Base-by-base conservation (phyloP, 2,329 filamentous ascomycete species). In the Diaporthe longicolla region DNA sequence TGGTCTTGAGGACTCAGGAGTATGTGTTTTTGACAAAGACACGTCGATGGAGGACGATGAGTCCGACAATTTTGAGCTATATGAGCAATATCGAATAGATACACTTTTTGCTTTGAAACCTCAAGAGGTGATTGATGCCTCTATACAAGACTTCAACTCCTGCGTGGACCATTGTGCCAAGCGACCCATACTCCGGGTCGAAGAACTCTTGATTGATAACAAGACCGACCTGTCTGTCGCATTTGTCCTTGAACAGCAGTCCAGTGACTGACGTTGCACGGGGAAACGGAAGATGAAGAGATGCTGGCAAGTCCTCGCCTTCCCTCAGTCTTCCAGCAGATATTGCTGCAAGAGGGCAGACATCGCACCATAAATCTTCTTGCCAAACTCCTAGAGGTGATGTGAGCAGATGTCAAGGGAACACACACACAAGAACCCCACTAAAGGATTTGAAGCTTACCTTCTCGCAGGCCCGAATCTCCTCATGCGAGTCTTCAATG, bases 321-420 rank as follows among this genome's bases (percentile, higher is more conserved):
- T 40, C 29, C 6, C 15, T 75, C 58, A 75, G 19, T 72, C 74
- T 35, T 71, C 74, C 54, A 75, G 57, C 2, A 75, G 65, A 55
- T 74, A 74, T 15, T 74, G 72, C 43, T 76, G 74, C n/a, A 76
- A 58, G 10, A 76, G 55, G 29, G 70, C 63, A 1, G 69, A 72
- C 74, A 74, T 72, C 32, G 70, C 73, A 10, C 58, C 72, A 8
- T 73, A 43, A 15, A 76, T 73, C 65, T 74, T 74, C 66, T 55
- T 76, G 35, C 48, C 57, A 19, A 72, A 70, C 32, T 57, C 57
- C 73, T 75, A 24, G 7, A 50, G 26, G 43, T n/a, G 17, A 17
- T 57, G 45, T 74, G 48, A 74, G 63, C 37, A 32, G 19, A 24
- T 32, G 19, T 29, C 15, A 9, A 40, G 21, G 19, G n/a, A 55